Evolutionary conservation across 176 grass and related monocot species (phyloP).

Genomic region (Bonia amplexicaulis): DNA sequence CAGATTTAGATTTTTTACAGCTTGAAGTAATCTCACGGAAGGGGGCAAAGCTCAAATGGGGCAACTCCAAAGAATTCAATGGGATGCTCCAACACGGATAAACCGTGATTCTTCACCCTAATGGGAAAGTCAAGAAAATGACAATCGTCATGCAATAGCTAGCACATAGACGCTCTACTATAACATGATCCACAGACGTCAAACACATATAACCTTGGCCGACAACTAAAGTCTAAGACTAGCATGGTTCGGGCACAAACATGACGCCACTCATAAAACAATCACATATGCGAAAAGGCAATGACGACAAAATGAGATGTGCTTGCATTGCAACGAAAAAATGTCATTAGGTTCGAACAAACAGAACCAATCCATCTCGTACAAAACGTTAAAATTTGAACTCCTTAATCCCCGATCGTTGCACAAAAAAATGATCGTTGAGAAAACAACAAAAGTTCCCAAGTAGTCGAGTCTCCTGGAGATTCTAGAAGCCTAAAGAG

Average conservation of each 20-base stretch:
- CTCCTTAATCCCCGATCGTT: background rate
- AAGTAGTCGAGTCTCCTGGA: background rate
- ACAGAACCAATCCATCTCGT: background rate
- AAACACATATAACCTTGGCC: background rate
- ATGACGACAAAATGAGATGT: background rate
- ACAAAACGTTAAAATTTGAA: background rate
- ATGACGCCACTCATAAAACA: too few relatives aligned
- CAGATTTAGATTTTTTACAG: background rate
- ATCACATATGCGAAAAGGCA: background rate
- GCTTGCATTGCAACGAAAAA: too few relatives aligned
- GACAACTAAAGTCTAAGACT: too few relatives aligned
- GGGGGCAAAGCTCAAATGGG: background rate
- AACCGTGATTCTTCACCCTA: background rate
- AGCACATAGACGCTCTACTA: background rate
- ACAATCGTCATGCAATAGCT: background rate
- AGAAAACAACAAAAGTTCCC: background rate
- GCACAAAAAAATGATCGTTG: conserved; percentile 3
- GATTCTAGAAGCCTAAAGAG: background rate
- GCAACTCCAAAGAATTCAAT: background rate
- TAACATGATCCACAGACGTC: background rate
- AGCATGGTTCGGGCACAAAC: too few relatives aligned
- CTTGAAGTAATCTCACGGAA: background rate
- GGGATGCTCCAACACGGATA: background rate
- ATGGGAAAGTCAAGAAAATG: background rate
- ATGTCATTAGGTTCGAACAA: background rate